A percentile compares a stretch with the other conserved stretches of the same genome.
Evolutionary conservation across 169 alveolate genomes (phyloP).

Genomic region (Cryptosporidium baileyi): DNA sequence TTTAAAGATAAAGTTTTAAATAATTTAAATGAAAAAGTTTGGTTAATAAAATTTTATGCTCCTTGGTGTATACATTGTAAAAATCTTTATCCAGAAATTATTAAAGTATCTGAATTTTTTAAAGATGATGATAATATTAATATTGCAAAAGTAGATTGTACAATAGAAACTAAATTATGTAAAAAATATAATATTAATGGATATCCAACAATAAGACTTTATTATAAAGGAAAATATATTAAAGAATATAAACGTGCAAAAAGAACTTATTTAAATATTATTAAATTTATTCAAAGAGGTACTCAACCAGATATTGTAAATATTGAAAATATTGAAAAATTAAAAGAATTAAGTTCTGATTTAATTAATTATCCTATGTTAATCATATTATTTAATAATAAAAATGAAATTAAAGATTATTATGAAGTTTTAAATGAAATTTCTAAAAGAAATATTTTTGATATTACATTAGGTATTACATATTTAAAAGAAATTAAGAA

Average conservation of each 20-base stretch:
- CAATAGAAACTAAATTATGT: slow-evolving; percentile 76
- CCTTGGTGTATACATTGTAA: slow-evolving; percentile 94
- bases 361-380: slow-evolving; percentile 3
- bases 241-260: slow-evolving; percentile 42
- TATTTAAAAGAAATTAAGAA: neutral
- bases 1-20: slow-evolving; percentile 32
- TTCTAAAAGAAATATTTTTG: slow-evolving; percentile 5
- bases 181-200: slow-evolving; percentile 68
- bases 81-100: slow-evolving; percentile 53
- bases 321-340: neutral
- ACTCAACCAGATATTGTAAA: slow-evolving; percentile 17
- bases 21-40: slow-evolving; percentile 75
- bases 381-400: neutral
- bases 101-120: slow-evolving; percentile 35
- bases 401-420: neutral
- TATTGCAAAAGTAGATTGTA: slow-evolving; percentile 82
- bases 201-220: slow-evolving; percentile 50
- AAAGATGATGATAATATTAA: slow-evolving; percentile 71
- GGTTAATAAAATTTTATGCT: slow-evolving; percentile 92
- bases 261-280: slow-evolving; percentile 20
- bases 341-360: slow-evolving; percentile 2
- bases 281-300: slow-evolving; percentile 36
- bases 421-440: neutral
- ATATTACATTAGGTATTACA: neutral
- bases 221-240: slow-evolving; percentile 7